A percentile compares a stretch with the other conserved stretches of the same genome.
These are phyloP conservation scores for Sphenostylis stenocarpa DNA, from an alignment of 306 rosid genomes.

Conservation along the genomic window DNA sequence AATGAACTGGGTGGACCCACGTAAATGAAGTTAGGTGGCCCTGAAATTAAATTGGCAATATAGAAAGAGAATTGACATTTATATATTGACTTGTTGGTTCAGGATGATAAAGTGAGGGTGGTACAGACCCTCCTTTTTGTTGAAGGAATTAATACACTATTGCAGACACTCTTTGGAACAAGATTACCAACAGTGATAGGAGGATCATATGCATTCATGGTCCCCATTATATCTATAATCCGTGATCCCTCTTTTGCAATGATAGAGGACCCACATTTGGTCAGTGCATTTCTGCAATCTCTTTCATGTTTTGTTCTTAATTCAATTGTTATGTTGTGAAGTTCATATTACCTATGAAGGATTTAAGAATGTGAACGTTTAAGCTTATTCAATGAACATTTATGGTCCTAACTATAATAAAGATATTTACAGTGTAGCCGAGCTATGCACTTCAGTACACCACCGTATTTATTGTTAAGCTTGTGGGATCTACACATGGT, in stretches of 20 bases:
- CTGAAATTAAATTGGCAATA: conserved; percentile 9
- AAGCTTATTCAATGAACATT: background rate
- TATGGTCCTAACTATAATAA: background rate
- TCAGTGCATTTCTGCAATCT: conserved; percentile 39
- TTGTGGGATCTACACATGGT: background rate
- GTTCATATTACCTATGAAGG: background rate
- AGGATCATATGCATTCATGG: conserved; percentile 97
- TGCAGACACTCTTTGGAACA: conserved; percentile 95
- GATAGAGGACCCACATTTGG: conserved; percentile 73
- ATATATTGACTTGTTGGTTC: conserved; percentile 22
- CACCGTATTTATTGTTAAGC: background rate
- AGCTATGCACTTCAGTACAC: background rate
- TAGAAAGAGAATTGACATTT: conserved; percentile 19
- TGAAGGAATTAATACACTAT: conserved; percentile 90
- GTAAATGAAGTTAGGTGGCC: conserved; percentile 17
- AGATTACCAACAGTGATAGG: conserved; percentile 92
- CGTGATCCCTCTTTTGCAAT: conserved; percentile 65
- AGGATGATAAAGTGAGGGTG: conserved; percentile 98
- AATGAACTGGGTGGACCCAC: conserved; percentile 18
- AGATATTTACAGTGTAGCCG: background rate
- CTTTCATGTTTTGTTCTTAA: background rate
- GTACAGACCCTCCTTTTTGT: conserved; percentile 91
- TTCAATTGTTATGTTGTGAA: background rate
- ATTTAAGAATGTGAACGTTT: background rate
- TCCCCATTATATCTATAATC: conserved; percentile 89